Conservation (phyloP, 495 filamentous ascomycete species). For the Ascodesmis nigricans region DNA sequence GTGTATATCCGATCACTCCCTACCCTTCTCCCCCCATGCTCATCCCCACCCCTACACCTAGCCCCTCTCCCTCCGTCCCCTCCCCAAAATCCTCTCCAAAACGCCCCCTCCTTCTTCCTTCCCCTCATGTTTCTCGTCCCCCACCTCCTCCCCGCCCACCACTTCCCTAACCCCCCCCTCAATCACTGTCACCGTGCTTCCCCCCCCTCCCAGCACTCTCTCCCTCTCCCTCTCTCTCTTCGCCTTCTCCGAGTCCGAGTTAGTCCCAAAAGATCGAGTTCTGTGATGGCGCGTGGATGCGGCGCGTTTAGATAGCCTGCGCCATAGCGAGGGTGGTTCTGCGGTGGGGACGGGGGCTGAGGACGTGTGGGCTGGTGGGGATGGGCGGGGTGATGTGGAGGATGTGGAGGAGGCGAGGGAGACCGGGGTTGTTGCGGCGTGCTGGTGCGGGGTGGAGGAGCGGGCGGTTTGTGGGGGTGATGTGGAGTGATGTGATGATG, state of each 20-base stretch:
- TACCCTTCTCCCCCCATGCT: too few relatives aligned
- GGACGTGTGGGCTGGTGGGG: background rate
- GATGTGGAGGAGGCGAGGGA: background rate
- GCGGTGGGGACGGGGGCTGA: background rate
- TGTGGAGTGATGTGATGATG: too few relatives aligned
- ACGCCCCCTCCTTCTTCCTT: slow-evolving; percentile 49
- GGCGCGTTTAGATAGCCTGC: too few relatives aligned
- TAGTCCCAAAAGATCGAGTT: too few relatives aligned
- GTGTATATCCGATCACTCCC: too few relatives aligned
- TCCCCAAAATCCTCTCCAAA: slow-evolving; percentile 89
- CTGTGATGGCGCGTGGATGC: too few relatives aligned
- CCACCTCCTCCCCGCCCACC: slow-evolving; percentile 22
- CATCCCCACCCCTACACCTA: slow-evolving; percentile 31
- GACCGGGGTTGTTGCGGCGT: background rate
- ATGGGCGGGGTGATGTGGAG: background rate
- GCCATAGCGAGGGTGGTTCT: background rate
- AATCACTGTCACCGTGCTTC: slow-evolving; percentile 87
- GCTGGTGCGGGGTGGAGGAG: background rate
- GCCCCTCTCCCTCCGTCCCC: slow-evolving; percentile 61
- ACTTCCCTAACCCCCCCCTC: slow-evolving; percentile 65
- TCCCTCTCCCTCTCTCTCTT: background rate
- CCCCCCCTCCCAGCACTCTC: slow-evolving; percentile 1
- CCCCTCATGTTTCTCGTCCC: slow-evolving; percentile 25
- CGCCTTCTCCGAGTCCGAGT: too few relatives aligned
- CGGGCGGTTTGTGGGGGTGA: background rate